A percentile compares a stretch with the other conserved stretches of the same genome.
These are phyloP conservation scores for Lepiota brunneoincarnata DNA, from an alignment of 768 basidiomycete genomes.

Conservation along the genomic window DNA sequence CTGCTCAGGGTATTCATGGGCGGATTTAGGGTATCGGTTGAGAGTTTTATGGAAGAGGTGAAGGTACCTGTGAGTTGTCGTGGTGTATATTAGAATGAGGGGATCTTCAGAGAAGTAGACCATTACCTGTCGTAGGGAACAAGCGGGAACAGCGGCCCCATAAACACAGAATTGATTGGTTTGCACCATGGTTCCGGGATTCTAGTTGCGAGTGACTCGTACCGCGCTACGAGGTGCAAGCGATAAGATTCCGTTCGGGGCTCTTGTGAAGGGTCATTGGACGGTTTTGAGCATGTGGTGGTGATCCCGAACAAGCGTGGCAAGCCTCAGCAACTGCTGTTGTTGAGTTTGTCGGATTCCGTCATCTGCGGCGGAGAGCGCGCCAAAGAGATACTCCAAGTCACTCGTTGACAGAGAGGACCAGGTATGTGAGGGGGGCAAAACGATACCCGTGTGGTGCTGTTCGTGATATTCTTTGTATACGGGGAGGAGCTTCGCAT, in stretches of 20 bases:
- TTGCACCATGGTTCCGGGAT: too few relatives aligned
- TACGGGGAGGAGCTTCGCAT: slow-evolving; percentile 12
- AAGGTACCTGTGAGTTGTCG: background rate
- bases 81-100: slow-evolving; percentile 4
- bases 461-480: slow-evolving; percentile 8
- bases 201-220: background rate
- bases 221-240: background rate
- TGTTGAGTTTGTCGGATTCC: slow-evolving; percentile 19
- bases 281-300: slow-evolving; percentile 16
- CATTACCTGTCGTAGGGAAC: slow-evolving; percentile 24
- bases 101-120: slow-evolving; percentile 4
- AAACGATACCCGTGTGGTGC: background rate
- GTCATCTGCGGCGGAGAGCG: slow-evolving; percentile 17
- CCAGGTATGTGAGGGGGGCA: slow-evolving; percentile 12
- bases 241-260: slow-evolving; percentile 16
- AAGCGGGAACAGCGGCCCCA: slow-evolving; percentile 17
- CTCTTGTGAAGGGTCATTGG: slow-evolving; percentile 19
- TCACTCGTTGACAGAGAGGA: slow-evolving; percentile 12
- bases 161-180: slow-evolving; percentile 13
- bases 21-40: background rate
- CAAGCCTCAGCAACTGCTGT: slow-evolving; percentile 20
- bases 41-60: background rate
- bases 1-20: slow-evolving; percentile 12
- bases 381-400: slow-evolving; percentile 15
- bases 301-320: slow-evolving; percentile 16